Conservation (phyloP, 2,329 filamentous ascomycete genomes). For the Penicillium hesseltinei region DNA sequence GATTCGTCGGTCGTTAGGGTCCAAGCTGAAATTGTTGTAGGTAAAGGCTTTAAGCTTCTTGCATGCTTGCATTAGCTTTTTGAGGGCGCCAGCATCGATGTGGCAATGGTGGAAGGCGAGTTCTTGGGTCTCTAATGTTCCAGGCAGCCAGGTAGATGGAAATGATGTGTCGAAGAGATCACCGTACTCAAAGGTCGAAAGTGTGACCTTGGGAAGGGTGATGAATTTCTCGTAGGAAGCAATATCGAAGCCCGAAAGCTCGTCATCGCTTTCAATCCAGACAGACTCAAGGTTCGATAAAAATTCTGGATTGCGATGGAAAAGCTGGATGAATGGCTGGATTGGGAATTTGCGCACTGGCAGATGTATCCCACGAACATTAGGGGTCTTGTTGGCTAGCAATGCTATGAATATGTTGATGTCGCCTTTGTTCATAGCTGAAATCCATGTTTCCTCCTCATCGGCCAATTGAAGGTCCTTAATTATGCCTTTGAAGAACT, state of each 20-base stretch:
- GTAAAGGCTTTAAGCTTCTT: constrained; percentile 10
- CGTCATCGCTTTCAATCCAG: constrained; percentile 4
- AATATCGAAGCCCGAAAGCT: constrained; percentile 10
- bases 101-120: constrained; percentile 1
- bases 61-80: constrained; percentile 4
- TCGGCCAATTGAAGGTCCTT: constrained; percentile 11
- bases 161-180: constrained; percentile 10
- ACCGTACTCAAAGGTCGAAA: constrained; percentile 12
- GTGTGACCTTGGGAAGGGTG: constrained; percentile 7
- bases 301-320: constrained; percentile 11
- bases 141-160: constrained; percentile 7
- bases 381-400: constrained; percentile 20
- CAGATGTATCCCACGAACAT: constrained; percentile 17
- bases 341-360: constrained; percentile 8
- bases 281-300: constrained; percentile 16
- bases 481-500: constrained; percentile 10
- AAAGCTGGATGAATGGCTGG: constrained; percentile 9
- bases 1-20: background rate
- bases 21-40: constrained; percentile 12
- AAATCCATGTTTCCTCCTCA: constrained; percentile 19
- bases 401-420: constrained; percentile 17
- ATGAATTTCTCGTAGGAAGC: constrained; percentile 12
- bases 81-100: constrained; percentile 1
- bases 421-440: constrained; percentile 6
- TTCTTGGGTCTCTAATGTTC: background rate